Evolutionary conservation across 2,329 filamentous ascomycete species (phyloP).

Genomic region (Cytospora paraplurivora): DNA sequence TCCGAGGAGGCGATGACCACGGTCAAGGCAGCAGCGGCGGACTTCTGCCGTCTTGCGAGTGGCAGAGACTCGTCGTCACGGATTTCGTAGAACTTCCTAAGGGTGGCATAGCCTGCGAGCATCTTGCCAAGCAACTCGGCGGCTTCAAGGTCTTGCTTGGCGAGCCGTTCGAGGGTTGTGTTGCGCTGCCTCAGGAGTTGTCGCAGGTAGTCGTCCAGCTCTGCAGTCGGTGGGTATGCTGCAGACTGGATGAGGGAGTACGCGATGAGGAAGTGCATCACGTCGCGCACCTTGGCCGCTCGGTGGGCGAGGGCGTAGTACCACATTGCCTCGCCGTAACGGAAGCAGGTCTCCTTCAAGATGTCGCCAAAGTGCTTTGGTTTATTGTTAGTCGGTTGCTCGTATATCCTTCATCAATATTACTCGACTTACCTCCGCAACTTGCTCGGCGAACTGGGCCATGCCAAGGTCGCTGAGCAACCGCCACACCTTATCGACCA

Average conservation of each 20-base stretch:
- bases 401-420: constrained; percentile 33
- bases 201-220: constrained; percentile 73
- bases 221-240: constrained; percentile 70
- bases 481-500: constrained; percentile 79
- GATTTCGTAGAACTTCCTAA: constrained; percentile 88
- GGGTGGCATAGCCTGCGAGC: constrained; percentile 87
- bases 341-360: constrained; percentile 69
- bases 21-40: constrained; percentile 74
- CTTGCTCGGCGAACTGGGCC: constrained; percentile 74
- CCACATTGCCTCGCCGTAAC: constrained; percentile 83
- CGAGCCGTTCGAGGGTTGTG: constrained; percentile 69
- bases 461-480: constrained; percentile 79
- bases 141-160: constrained; percentile 75
- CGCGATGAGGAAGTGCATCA: constrained; percentile 83
- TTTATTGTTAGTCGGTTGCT: constrained; percentile 33
- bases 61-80: constrained; percentile 62
- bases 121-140: constrained; percentile 82
- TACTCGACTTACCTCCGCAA: constrained; percentile 70
- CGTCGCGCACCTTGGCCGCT: constrained; percentile 75
- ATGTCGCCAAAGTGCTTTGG: constrained; percentile 78
- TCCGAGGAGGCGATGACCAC: constrained; percentile 85
- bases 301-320: constrained; percentile 89
- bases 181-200: constrained; percentile 72
- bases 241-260: constrained; percentile 85
- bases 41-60: constrained; percentile 64